A percentile compares a stretch with the other conserved stretches of the same genome.
These are phyloP conservation scores for Metschnikowia similis DNA, from an alignment of 805 yeast species.

Conservation along the genomic window DNA sequence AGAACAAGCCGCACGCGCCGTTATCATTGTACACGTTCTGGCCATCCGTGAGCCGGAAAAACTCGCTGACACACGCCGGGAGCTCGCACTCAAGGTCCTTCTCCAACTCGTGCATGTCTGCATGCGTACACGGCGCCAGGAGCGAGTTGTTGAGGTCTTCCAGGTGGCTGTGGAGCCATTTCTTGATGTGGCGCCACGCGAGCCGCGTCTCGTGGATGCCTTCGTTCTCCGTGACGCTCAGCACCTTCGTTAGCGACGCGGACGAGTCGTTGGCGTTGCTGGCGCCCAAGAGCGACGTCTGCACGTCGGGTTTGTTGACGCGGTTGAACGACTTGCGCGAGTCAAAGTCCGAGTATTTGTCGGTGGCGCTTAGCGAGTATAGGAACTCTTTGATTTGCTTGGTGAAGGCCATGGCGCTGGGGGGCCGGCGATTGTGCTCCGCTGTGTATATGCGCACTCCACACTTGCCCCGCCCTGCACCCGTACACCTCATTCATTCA, in stretches of 20 bases:
- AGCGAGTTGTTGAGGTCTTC: slow-evolving; percentile 80
- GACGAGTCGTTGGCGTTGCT: slow-evolving; percentile 26
- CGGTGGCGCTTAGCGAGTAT: slow-evolving; percentile 61
- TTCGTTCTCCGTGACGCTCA: slow-evolving; percentile 38
- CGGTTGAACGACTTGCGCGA: slow-evolving; percentile 43
- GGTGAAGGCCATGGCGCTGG: slow-evolving; percentile 17
- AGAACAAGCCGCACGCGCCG: slow-evolving; percentile 66
- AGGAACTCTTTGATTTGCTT: slow-evolving; percentile 54
- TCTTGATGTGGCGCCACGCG: slow-evolving; percentile 87
- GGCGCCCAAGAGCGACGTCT: slow-evolving; percentile 26
- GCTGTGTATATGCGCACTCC: too few species aligned
- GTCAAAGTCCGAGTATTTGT: slow-evolving; percentile 66
- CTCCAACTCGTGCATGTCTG: slow-evolving; percentile 81
- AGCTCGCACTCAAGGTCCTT: slow-evolving; percentile 68
- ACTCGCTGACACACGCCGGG: slow-evolving; percentile 80
- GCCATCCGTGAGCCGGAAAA: slow-evolving; percentile 82
- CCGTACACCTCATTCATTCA: too few species aligned
- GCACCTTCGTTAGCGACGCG: slow-evolving; percentile 11
- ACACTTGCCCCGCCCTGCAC: too few species aligned
- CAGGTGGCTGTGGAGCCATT: slow-evolving; percentile 74
- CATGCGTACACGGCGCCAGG: slow-evolving; percentile 71
- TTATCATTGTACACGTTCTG: slow-evolving; percentile 67
- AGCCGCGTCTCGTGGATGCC: slow-evolving; percentile 73
- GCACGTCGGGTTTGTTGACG: slow-evolving; percentile 39
- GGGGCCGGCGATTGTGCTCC: background rate